Conservation (phyloP, 768 basidiomycete genomes). For the Amanita pseudoporphyria region DNA sequence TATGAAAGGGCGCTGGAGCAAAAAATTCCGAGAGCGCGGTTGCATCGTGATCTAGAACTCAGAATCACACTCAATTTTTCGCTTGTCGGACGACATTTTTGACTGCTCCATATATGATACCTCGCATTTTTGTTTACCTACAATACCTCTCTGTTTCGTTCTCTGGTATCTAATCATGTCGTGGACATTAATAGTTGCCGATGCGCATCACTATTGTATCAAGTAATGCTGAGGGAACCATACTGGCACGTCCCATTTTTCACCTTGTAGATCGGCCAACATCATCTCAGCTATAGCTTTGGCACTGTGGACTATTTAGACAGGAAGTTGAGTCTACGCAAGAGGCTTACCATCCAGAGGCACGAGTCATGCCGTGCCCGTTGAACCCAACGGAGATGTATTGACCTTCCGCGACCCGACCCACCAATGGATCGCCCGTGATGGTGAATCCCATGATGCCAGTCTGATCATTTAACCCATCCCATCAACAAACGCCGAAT, state of each 20-base stretch:
- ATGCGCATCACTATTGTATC: slow-evolving; percentile 12
- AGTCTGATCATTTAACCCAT: slow-evolving; percentile 40
- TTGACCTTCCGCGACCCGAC: slow-evolving; percentile 44
- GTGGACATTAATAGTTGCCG: neutral
- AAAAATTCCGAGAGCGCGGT: slow-evolving; percentile 56
- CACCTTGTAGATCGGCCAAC: slow-evolving; percentile 30
- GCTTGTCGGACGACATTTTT: neutral
- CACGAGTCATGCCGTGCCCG: slow-evolving; percentile 77
- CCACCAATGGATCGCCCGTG: slow-evolving; percentile 55
- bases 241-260: slow-evolving; percentile 39
- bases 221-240: slow-evolving; percentile 57
- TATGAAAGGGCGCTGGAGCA: slow-evolving; percentile 71
- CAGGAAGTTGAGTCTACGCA: neutral
- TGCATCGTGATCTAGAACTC: slow-evolving; percentile 50
- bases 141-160: neutral
- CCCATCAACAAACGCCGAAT: neutral
- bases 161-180: neutral
- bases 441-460: slow-evolving; percentile 77
- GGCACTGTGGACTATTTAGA: slow-evolving; percentile 30
- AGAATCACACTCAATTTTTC: neutral
- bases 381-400: slow-evolving; percentile 66
- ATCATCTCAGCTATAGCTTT: slow-evolving; percentile 57
- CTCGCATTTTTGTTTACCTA: slow-evolving; percentile 6
- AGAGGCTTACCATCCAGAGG: slow-evolving; percentile 53
- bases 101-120: slow-evolving; percentile 2